Conservation (phyloP, 192 early-diverging fungal species). For the Umbelopsis sp. region DNA sequence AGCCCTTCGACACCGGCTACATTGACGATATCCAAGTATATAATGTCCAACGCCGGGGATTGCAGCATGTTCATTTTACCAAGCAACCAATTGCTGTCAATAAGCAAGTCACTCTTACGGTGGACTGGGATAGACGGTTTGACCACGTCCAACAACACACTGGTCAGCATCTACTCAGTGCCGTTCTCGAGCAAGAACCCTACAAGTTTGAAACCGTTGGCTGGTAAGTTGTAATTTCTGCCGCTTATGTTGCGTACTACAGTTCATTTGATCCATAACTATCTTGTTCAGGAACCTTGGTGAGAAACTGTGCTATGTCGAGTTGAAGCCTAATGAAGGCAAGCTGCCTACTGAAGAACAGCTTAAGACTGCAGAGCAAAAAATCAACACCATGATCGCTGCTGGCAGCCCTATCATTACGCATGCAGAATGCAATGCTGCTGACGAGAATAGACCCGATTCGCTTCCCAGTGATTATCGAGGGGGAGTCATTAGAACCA, state of each 20-base stretch:
- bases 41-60: constrained; percentile 60
- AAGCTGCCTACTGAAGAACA: constrained; percentile 43
- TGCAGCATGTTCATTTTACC: constrained; percentile 64
- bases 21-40: constrained; percentile 56
- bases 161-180: constrained; percentile 76
- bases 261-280: background rate
- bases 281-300: constrained; percentile 51
- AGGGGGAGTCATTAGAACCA: constrained; percentile 49
- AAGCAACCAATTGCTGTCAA: constrained; percentile 51
- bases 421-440: constrained; percentile 37
- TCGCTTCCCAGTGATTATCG: constrained; percentile 60
- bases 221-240: constrained; percentile 48
- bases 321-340: constrained; percentile 49
- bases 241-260: background rate
- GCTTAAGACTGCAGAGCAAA: constrained; percentile 52
- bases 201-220: constrained; percentile 64
- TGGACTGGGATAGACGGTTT: constrained; percentile 69
- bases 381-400: constrained; percentile 60
- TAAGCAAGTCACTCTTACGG: constrained; percentile 47
- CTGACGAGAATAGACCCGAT: constrained; percentile 49
- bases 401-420: constrained; percentile 47
- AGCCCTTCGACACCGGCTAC: constrained; percentile 65
- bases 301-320: constrained; percentile 58
- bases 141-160: constrained; percentile 81
- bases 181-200: constrained; percentile 61